Conservation (phyloP, 1,284 basidiomycete species). For the Pseudozyma tsukubaensis region DNA sequence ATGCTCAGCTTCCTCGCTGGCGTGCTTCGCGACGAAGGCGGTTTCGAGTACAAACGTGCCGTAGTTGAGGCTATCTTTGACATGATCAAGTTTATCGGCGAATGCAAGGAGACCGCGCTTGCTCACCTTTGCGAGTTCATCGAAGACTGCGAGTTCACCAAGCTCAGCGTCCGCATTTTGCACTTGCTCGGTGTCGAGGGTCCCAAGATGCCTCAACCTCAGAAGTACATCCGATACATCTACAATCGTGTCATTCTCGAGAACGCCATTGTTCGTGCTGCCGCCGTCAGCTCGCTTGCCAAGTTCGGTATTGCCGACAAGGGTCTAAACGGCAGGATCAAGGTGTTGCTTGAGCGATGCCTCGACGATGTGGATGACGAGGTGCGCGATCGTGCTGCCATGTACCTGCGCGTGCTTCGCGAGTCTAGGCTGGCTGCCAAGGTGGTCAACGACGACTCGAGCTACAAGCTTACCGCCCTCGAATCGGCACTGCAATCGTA, state of each 20-base stretch:
- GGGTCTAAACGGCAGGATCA: slow-evolving; percentile 84
- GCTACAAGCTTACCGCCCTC: slow-evolving; percentile 62
- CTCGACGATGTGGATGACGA: slow-evolving; percentile 99
- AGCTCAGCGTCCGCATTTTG: slow-evolving; percentile 95
- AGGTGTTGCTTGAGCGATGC: slow-evolving; percentile 79
- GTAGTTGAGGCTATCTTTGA: slow-evolving; percentile 99
- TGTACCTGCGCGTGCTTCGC: slow-evolving; percentile 82
- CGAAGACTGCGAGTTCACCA: slow-evolving; percentile 99
- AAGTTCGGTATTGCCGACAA: slow-evolving; percentile 92
- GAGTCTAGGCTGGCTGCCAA: slow-evolving; percentile 83
- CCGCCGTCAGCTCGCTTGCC: slow-evolving; percentile 91
- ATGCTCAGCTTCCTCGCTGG: slow-evolving; percentile 73
- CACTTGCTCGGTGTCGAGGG: slow-evolving; percentile 96
- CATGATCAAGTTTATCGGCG: slow-evolving; percentile 97
- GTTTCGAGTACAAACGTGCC: slow-evolving; percentile 99
- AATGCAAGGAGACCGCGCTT: slow-evolving; percentile 87
- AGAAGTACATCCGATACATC: slow-evolving; percentile 99
- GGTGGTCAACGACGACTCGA: slow-evolving; percentile 87
- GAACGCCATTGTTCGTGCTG: slow-evolving; percentile 96
- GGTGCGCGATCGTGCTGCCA: slow-evolving; percentile 94
- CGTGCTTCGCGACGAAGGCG: slow-evolving; percentile 78
- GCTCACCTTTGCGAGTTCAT: slow-evolving; percentile 99
- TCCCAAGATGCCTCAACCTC: slow-evolving; percentile 91
- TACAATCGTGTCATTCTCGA: slow-evolving; percentile 99
- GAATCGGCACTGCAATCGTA: slow-evolving; percentile 61